Percentiles rank a stretch among this genome's conserved stretches.
These are phyloP conservation scores for Bipolaris bicolor DNA, from an alignment of 2,329 filamentous ascomycete species.

Conservation along the genomic window DNA sequence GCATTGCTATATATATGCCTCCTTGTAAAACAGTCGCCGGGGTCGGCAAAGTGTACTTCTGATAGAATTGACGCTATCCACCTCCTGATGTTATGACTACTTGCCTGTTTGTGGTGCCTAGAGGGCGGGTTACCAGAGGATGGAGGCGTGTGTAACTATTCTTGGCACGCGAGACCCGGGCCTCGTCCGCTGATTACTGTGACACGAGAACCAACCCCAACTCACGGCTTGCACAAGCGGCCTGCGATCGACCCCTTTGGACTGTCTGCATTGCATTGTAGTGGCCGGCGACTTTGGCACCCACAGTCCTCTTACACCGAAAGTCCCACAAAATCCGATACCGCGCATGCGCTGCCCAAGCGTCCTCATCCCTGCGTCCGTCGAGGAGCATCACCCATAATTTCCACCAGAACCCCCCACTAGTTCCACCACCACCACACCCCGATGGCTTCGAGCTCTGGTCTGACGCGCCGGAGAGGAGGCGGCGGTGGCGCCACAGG, in stretches of 20 bases:
- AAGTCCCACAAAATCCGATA: slow-evolving; percentile 19
- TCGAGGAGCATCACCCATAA: slow-evolving; percentile 42
- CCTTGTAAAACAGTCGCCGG: slow-evolving; percentile 48
- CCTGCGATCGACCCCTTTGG: slow-evolving; percentile 29
- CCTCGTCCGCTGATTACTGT: slow-evolving; percentile 29
- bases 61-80: slow-evolving; percentile 45
- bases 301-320: slow-evolving; percentile 17
- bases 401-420: slow-evolving; percentile 37
- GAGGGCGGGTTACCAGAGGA: slow-evolving; percentile 4
- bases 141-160: slow-evolving; percentile 23
- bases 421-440: slow-evolving; percentile 38
- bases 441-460: slow-evolving; percentile 71
- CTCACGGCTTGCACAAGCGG: slow-evolving; percentile 22
- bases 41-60: slow-evolving; percentile 45
- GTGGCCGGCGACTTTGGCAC: slow-evolving; percentile 16
- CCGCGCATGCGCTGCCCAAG: slow-evolving; percentile 45
- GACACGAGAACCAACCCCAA: slow-evolving; percentile 33
- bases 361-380: slow-evolving; percentile 42
- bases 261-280: slow-evolving; percentile 15
- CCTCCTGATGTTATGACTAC: slow-evolving; percentile 22
- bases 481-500: slow-evolving; percentile 65
- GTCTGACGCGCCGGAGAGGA: slow-evolving; percentile 72
- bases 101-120: slow-evolving; percentile 14
- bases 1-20: slow-evolving; percentile 47
- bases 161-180: slow-evolving; percentile 24